phyloP scores from a whole-genome alignment of 768 basidiomycete genomes.

The Cyclocybe aegerita region DNA sequence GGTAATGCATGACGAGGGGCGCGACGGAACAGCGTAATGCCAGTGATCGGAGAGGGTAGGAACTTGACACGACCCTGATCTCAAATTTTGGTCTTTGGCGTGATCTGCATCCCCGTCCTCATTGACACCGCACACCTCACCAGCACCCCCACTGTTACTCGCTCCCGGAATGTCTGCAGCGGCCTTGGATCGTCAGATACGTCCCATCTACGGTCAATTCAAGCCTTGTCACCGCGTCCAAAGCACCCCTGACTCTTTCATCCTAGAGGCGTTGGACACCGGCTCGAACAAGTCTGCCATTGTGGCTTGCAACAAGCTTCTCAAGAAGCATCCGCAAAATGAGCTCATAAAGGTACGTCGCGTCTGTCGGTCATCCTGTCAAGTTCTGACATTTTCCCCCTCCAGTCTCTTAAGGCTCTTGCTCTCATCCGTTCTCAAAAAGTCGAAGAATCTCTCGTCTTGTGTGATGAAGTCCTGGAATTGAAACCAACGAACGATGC shows the following conservation, averaged over 20 bases:
- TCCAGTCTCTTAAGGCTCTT: constrained; percentile 78
- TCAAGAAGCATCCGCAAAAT: constrained; percentile 82
- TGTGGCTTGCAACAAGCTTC: constrained; percentile 80
- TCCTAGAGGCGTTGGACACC: constrained; percentile 79
- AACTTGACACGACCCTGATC: constrained; percentile 11
- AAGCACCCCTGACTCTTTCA: neutral
- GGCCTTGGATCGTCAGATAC: constrained; percentile 79
- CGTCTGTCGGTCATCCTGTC: neutral
- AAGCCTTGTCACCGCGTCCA: constrained; percentile 3
- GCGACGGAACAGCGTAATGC: neutral
- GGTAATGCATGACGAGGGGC: constrained; percentile 20
- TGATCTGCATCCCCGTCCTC: constrained; percentile 9
- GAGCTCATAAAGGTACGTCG: constrained; percentile 62
- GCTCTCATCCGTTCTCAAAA: constrained; percentile 84
- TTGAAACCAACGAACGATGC: constrained; percentile 72
- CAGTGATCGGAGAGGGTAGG: constrained; percentile 11
- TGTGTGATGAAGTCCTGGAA: constrained; percentile 81
- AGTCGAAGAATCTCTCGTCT: constrained; percentile 74
- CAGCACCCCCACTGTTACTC: neutral
- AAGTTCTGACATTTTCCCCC: constrained; percentile 1
- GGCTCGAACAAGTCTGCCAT: constrained; percentile 87
- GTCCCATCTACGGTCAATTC: constrained; percentile 76
- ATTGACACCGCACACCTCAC: constrained; percentile 1
- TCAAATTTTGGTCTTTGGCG: constrained; percentile 9
- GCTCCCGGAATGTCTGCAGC: constrained; percentile 40